These are phyloP conservation scores for Arachnopeziza araneosa DNA, from an alignment of 2,329 filamentous ascomycete genomes.

Conservation along the genomic window DNA sequence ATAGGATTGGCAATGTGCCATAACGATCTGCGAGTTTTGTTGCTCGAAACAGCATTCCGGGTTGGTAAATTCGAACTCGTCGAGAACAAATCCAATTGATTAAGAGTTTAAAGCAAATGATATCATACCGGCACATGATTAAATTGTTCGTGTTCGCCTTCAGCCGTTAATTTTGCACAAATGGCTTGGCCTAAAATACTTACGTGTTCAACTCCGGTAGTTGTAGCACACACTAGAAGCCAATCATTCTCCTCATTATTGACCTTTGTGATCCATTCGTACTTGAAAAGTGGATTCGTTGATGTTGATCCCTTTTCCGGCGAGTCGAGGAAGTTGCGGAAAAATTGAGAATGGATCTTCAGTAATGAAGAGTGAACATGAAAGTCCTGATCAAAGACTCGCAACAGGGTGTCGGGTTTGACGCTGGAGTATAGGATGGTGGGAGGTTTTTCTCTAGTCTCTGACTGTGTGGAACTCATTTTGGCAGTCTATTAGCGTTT, in stretches of 20 bases:
- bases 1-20: background rate
- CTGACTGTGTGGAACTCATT: background rate
- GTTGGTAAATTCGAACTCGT: background rate
- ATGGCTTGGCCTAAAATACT: background rate
- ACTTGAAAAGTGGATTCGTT: background rate
- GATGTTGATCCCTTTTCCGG: slow-evolving; percentile 4
- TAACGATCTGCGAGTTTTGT: background rate
- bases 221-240: background rate
- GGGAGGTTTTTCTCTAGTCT: background rate
- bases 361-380: slow-evolving; percentile 9
- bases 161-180: background rate
- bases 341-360: slow-evolving; percentile 12
- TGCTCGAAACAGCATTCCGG: background rate
- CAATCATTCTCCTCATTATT: slow-evolving; percentile 6
- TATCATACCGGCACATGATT: background rate
- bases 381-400: slow-evolving; percentile 5
- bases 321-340: slow-evolving; percentile 12
- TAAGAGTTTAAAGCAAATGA: background rate
- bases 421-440: background rate
- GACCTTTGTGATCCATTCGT: slow-evolving; percentile 11
- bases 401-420: slow-evolving; percentile 4
- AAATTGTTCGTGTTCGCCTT: background rate
- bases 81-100: background rate
- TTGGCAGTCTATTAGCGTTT: too few relatives aligned
- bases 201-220: background rate